Base-by-base conservation (phyloP, 768 basidiomycete species). In the Leccinum uliginosum region DNA sequence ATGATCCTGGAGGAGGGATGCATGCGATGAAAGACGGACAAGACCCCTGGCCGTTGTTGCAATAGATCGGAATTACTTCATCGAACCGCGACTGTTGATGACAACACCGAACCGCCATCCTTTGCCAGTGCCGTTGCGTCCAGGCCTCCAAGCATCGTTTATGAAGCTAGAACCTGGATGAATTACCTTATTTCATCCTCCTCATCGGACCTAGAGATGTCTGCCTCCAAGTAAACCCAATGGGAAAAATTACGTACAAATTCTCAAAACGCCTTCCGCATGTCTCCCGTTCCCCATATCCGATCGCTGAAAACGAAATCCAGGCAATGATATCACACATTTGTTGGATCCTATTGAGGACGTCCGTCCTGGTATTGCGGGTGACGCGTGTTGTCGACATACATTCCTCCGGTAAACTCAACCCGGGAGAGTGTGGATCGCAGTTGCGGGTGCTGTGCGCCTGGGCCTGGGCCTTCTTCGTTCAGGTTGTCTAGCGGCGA, bases 381-480 rank as follows among this genome's bases (percentile, higher is more conserved):
- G n/a, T n/a, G n/a, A n/a, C n/a, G n/a, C n/a, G n/a, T n/a, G n/a
- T n/a, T n/a, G n/a, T n/a, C n/a, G n/a, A n/a, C n/a, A n/a, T n/a
- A n/a, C n/a, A n/a, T n/a, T n/a, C n/a, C n/a, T n/a, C n/a, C 76
- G 21, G 61, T 68, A 76, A 95, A 95, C 2, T 73, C 69, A 46
- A 94, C 81, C 26, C 90, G 81, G 2, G 79, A 71, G 19, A 89
- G 78, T 17, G 87, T 82, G 0, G 57, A 48, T 4, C 58, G 64
- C 21, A 67, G 3, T 0, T 30, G 58, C 0, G 53, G 34, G 1
- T 52, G 53, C 2, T 38, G 35, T 4, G 17, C 35, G 35, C 17
- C 14, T n/a, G 17, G 8, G 35, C 17, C 14, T 14, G 51, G 30
- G 7, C 62, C 62, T 19, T 58, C 50, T 10, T 19, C 43, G 21